A percentile compares a stretch with the other conserved stretches of the same genome.
Evolutionary conservation across 1,284 basidiomycete species (phyloP).

Genomic region (Rhizoctonia solani): DNA sequence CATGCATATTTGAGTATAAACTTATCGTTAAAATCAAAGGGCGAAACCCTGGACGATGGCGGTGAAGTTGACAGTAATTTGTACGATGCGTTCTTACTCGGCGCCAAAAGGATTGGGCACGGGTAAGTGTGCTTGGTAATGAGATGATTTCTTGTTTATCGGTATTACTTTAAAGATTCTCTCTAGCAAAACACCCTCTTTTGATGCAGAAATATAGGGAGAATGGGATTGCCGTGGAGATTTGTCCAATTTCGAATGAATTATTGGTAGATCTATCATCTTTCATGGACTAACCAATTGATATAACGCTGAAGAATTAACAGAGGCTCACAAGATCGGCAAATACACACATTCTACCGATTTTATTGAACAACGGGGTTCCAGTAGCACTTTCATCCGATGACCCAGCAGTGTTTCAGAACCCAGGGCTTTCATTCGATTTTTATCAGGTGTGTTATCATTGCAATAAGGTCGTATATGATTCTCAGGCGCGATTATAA

Average conservation of each 20-base stretch:
- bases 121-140: neutral
- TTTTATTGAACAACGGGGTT: conserved; percentile 42
- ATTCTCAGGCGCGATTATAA: neutral
- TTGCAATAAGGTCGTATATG: neutral
- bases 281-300: neutral
- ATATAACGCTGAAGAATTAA: neutral
- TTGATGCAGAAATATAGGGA: conserved; percentile 42
- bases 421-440: conserved; percentile 41
- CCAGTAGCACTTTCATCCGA: conserved; percentile 43
- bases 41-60: conserved; percentile 16
- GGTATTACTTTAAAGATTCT: conserved; percentile 36
- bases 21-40: conserved; percentile 44
- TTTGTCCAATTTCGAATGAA: neutral
- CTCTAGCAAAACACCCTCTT: conserved; percentile 44
- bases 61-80: conserved; percentile 14
- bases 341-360: conserved; percentile 40
- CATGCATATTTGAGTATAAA: conserved; percentile 73
- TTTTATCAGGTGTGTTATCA: conserved; percentile 39
- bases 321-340: conserved; percentile 40
- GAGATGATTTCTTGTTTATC: neutral
- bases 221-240: neutral
- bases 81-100: conserved; percentile 26
- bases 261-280: neutral
- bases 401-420: conserved; percentile 46
- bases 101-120: conserved; percentile 14